Evolutionary conservation across 345 rosid species (phyloP).

Genomic region (Turnera subulata): DNA sequence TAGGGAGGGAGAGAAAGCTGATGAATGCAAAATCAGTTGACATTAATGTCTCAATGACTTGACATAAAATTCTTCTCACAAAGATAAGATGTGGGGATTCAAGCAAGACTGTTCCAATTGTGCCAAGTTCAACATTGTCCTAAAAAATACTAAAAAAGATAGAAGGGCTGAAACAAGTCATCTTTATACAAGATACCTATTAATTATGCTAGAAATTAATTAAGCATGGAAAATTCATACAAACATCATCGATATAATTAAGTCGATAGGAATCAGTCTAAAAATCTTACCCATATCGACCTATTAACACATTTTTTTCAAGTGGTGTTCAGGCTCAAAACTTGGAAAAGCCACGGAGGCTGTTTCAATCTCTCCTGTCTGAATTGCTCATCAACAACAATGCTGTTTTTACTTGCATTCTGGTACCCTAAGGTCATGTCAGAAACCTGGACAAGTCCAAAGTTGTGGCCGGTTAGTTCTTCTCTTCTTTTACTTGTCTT

Average conservation of each 20-base stretch:
- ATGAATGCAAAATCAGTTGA: too few species aligned
- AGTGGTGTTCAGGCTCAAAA: constrained; percentile 67
- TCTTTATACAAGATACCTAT: constrained; percentile 30
- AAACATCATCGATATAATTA: constrained; percentile 25
- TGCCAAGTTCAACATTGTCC: too few species aligned
- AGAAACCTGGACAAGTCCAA: constrained; percentile 26
- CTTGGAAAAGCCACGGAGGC: constrained; percentile 82
- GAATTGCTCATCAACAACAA: constrained; percentile 45
- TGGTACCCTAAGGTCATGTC: constrained; percentile 24
- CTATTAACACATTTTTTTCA: constrained; percentile 22
- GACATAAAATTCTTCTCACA: too few species aligned
- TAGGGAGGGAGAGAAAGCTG: too few species aligned
- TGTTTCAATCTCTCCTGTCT: constrained; percentile 53
- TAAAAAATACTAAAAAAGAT: too few species aligned
- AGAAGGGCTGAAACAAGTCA: constrained; percentile 7
- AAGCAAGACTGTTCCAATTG: too few species aligned
- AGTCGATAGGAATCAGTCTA: constrained; percentile 36
- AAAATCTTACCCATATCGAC: constrained; percentile 31
- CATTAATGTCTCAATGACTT: too few species aligned
- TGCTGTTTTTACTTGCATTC: constrained; percentile 21
- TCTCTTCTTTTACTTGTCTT: constrained; percentile 9
- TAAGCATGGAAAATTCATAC: constrained; percentile 17
- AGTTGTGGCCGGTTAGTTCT: constrained; percentile 14
- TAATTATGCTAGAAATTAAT: constrained; percentile 15
- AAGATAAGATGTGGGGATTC: too few species aligned